These are phyloP conservation scores for Candida silvicultrix DNA, from an alignment of 805 yeast species.

Conservation along the genomic window DNA sequence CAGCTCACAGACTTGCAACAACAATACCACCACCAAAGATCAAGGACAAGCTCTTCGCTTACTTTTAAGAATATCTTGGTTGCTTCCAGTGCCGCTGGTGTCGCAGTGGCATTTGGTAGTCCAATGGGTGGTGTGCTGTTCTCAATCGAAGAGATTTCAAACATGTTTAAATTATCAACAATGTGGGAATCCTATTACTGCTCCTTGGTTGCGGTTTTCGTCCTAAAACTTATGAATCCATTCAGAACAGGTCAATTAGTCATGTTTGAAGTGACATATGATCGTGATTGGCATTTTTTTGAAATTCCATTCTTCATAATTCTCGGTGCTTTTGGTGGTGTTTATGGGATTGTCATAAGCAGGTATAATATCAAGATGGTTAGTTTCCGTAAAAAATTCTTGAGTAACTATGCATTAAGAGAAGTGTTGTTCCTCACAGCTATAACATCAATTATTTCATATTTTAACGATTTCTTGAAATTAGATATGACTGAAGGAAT, in stretches of 20 bases:
- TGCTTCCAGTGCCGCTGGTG: conserved; percentile 97
- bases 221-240: conserved; percentile 78
- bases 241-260: conserved; percentile 94
- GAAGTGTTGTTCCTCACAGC: conserved; percentile 68
- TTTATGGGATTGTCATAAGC: conserved; percentile 75
- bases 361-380: conserved; percentile 72
- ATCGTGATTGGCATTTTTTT: conserved; percentile 76
- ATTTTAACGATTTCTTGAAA: conserved; percentile 73
- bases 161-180: conserved; percentile 66
- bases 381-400: conserved; percentile 65
- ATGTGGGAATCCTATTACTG: conserved; percentile 92
- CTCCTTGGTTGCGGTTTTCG: conserved; percentile 79
- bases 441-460: conserved; percentile 70
- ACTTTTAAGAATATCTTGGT: conserved; percentile 38
- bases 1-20: too few species aligned
- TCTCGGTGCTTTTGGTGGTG: conserved; percentile 86
- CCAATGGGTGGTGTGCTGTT: conserved; percentile 97
- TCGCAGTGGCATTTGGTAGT: conserved; percentile 95
- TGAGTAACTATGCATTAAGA: conserved; percentile 47
- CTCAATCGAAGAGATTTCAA: conserved; percentile 84
- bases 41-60: conserved; percentile 2
- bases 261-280: conserved; percentile 85
- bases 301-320: conserved; percentile 78
- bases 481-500: conserved; percentile 94
- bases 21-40: conserved; percentile 6